Evolutionary conservation across 345 rosid species (phyloP).

Genomic region (Eucalyptus sp.): DNA sequence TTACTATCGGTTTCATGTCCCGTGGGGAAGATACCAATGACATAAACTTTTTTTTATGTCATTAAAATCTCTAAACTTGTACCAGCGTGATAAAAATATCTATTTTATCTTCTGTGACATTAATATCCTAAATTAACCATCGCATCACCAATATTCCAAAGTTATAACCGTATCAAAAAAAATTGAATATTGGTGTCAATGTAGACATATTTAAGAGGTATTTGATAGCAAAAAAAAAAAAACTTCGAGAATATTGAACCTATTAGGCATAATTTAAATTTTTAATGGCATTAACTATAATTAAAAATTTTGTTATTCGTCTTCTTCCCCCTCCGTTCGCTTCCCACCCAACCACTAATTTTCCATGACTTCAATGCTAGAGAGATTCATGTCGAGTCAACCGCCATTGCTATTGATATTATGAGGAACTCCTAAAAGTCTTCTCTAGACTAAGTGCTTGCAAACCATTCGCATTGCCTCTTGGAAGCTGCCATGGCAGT

Average conservation of each 20-base stretch:
- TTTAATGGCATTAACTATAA: not conserved
- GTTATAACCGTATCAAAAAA: no score
- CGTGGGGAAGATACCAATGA: fast-evolving
- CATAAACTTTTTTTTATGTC: not conserved
- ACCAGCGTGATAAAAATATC: fast-evolving
- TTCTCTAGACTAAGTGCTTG: not conserved
- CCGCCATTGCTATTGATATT: not conserved
- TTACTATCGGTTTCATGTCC: not conserved
- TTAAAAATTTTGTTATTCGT: not conserved
- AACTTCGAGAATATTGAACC: not conserved
- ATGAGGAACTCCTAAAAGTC: no score
- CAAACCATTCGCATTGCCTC: not conserved
- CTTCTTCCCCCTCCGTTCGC: not conserved
- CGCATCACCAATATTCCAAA: no score
- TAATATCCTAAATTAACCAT: not conserved
- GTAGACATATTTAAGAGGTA: not conserved
- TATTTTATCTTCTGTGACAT: not conserved
- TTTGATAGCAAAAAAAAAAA: not conserved
- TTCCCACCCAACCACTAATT: not conserved
- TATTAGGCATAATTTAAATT: not conserved
- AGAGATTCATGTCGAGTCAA: not conserved
- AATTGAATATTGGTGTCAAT: fast-evolving
- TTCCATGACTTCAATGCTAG: no score
- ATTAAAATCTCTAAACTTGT: not conserved
- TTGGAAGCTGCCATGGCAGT: not conserved